phyloP scores from a whole-genome alignment of 2,329 filamentous ascomycete genomes.

The Elsinoe fawcettii region DNA sequence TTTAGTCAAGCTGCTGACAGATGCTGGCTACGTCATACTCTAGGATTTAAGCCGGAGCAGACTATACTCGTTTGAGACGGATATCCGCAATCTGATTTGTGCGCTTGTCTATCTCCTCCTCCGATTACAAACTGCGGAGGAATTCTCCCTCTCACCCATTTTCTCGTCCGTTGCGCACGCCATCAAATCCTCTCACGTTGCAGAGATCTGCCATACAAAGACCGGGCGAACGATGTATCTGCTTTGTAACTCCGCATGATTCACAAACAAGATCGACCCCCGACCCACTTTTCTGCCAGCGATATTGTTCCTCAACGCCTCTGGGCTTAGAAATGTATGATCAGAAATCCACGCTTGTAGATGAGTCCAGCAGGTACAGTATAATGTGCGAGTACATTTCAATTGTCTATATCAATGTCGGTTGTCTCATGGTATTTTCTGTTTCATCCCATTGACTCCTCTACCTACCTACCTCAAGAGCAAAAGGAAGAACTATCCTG shows the following conservation, averaged over 20 bases:
- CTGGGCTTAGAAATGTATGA: conserved; percentile 1
- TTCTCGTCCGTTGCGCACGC: background rate
- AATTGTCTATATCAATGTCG: background rate
- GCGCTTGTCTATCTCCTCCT: background rate
- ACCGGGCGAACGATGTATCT: background rate
- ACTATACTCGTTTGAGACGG: background rate
- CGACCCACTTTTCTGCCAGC: background rate
- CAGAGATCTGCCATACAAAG: background rate
- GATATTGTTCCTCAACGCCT: background rate
- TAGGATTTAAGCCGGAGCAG: background rate
- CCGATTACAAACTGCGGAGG: conserved; percentile 10
- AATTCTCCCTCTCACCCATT: background rate
- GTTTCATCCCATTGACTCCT: background rate
- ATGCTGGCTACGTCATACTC: background rate
- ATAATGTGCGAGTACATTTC: background rate
- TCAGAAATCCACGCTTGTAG: background rate
- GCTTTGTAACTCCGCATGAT: conserved; percentile 3
- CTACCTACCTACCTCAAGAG: background rate
- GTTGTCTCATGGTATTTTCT: background rate
- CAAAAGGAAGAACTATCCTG: background rate
- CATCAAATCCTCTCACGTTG: background rate
- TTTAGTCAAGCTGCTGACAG: background rate
- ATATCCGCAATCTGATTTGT: background rate
- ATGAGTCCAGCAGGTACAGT: background rate
- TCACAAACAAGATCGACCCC: background rate